phyloP scores from a whole-genome alignment of 495 filamentous ascomycete genomes.

The Penicilliopsis zonata region DNA sequence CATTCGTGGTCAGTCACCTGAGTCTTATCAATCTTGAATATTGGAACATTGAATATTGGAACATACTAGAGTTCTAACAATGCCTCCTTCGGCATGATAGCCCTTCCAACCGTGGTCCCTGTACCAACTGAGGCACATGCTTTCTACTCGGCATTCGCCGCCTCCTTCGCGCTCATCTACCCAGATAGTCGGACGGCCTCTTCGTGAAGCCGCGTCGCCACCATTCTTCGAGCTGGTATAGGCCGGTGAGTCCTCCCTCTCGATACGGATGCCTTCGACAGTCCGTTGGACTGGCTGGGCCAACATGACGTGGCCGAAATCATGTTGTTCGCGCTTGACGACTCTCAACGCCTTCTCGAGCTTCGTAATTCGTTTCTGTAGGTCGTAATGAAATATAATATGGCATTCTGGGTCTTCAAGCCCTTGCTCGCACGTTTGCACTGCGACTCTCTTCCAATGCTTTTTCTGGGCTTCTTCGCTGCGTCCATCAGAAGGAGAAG shows the following conservation, averaged over 20 bases:
- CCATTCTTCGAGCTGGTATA: constrained; percentile 6
- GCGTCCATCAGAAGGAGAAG: constrained; percentile 36
- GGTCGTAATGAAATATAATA: constrained; percentile 82
- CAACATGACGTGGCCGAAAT: constrained; percentile 77
- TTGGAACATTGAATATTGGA: not conserved
- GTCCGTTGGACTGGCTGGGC: constrained; percentile 60
- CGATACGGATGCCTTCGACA: constrained; percentile 65
- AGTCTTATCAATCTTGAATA: not conserved
- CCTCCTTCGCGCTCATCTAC: constrained; percentile 57
- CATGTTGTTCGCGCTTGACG: constrained; percentile 79
- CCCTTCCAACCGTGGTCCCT: constrained; percentile 80
- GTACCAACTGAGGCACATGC: constrained; percentile 85
- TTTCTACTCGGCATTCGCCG: constrained; percentile 73
- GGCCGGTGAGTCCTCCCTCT: constrained; percentile 32
- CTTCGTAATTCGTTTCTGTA: constrained; percentile 86
- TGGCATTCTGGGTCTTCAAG: constrained; percentile 83
- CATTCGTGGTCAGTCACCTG: too few relatives aligned
- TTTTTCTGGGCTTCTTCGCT: constrained; percentile 58
- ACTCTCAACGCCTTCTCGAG: constrained; percentile 76
- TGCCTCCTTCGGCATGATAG: constrained; percentile 83
- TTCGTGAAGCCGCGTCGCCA: constrained; percentile 15
- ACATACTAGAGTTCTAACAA: constrained; percentile 65
- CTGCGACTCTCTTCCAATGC: constrained; percentile 69
- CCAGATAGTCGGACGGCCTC: constrained; percentile 77
- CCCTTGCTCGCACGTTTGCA: constrained; percentile 75